Evolutionary conservation across 495 filamentous ascomycete genomes (phyloP).

Genomic region (Neurospora sp.): DNA sequence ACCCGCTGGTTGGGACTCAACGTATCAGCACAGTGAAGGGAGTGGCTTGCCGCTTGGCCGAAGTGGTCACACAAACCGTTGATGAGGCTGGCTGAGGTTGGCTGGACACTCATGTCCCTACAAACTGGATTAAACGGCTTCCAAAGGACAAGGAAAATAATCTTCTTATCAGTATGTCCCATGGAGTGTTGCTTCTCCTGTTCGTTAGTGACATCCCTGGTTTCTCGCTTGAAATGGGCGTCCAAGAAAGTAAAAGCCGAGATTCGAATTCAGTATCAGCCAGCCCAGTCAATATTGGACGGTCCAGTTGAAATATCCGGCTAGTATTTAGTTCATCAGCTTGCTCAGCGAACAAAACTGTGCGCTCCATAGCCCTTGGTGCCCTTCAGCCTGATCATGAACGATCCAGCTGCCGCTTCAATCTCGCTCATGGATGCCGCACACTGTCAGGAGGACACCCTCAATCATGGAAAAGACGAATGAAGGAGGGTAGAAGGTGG

Average conservation of each 20-base stretch:
- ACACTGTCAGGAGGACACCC: neutral
- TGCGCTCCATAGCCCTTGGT: neutral
- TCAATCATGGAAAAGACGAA: neutral
- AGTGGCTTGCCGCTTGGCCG: neutral
- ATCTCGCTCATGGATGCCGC: neutral
- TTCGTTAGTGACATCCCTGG: neutral
- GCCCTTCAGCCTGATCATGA: neutral
- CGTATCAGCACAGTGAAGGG: neutral
- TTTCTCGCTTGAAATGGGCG: neutral
- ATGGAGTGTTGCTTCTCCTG: neutral
- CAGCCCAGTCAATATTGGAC: neutral
- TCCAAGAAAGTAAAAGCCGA: neutral
- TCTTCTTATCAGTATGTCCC: neutral
- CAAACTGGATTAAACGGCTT: neutral
- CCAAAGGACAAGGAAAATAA: neutral
- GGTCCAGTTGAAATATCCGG: neutral
- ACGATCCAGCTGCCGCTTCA: neutral
- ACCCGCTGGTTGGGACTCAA: neutral
- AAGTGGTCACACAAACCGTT: neutral
- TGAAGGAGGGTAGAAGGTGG: neutral
- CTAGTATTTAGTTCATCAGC: neutral
- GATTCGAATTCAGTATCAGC: neutral
- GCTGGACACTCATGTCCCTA: neutral
- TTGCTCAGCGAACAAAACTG: neutral
- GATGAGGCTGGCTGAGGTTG: neutral